Conservation (phyloP, 179 eudicot genomes). For the Drosera spatulata region DNA sequence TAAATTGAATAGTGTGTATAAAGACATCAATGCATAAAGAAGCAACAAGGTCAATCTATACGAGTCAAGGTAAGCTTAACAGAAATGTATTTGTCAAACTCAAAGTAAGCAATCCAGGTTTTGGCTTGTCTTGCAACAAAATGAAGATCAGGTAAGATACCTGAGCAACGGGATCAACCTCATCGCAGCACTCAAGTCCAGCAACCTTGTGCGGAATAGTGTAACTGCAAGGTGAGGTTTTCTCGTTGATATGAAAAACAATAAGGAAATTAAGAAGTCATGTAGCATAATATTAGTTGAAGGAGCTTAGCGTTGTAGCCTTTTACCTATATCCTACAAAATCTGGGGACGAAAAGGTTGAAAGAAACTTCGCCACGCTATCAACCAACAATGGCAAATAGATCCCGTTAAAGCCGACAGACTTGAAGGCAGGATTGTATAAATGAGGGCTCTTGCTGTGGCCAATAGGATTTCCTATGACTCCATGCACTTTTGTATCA, state of each 20-base stretch:
- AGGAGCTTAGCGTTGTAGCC: too few species aligned
- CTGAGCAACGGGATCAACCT: conserved; percentile 40
- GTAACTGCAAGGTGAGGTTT: conserved; percentile 4
- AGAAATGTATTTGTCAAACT: too few species aligned
- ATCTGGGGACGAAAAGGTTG: conserved; percentile 21
- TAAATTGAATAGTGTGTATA: too few species aligned
- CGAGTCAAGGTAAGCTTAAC: too few species aligned
- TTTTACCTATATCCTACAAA: conserved; percentile 39
- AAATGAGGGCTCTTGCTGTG: conserved; percentile 41
- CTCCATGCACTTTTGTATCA: conserved; percentile 31
- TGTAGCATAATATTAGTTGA: too few species aligned
- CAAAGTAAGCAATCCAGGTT: too few species aligned
- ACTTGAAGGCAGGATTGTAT: conserved; percentile 31
- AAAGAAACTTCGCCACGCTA: conserved; percentile 24
- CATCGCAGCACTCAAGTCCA: conserved; percentile 32
- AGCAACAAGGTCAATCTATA: too few species aligned
- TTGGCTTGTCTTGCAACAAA: too few species aligned
- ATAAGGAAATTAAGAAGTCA: too few species aligned
- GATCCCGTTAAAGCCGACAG: conserved; percentile 25
- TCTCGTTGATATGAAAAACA: too few species aligned
- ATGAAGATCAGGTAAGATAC: conserved; percentile 4
- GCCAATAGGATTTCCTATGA: conserved; percentile 32
- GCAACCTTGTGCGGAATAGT: conserved; percentile 40
- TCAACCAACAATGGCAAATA: conserved; percentile 37
- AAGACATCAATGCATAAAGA: too few species aligned